phyloP scores from a whole-genome alignment of 1,284 basidiomycete species.

The Apiotrichum brassicae region DNA sequence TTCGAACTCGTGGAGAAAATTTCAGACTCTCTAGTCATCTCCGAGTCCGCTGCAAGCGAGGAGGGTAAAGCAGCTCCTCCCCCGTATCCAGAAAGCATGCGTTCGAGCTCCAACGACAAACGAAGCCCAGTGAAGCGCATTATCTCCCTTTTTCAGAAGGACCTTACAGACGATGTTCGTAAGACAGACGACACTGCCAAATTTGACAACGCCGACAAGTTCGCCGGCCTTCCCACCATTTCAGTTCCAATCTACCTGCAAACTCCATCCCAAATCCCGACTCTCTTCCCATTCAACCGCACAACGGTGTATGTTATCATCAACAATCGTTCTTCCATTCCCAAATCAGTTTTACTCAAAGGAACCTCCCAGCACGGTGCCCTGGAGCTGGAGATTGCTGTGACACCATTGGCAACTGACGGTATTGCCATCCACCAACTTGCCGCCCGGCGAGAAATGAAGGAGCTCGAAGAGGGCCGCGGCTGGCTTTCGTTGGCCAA shows the following conservation, averaged over 20 bases:
- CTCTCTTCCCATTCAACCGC: conserved; percentile 14
- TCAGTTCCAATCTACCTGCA: conserved; percentile 50
- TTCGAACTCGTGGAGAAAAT: conserved; percentile 17
- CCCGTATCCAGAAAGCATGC: not conserved
- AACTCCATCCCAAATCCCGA: conserved; percentile 12
- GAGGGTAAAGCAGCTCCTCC: too few relatives aligned
- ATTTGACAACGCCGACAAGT: not conserved
- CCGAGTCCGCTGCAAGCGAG: not conserved
- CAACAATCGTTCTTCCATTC: conserved; percentile 30
- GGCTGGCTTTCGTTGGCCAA: conserved; percentile 4
- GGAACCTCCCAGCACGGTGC: conserved; percentile 45
- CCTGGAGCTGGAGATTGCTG: conserved; percentile 46
- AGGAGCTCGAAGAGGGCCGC: conserved; percentile 38
- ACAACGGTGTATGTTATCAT: conserved; percentile 50
- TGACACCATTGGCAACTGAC: conserved; percentile 24
- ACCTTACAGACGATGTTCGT: conserved; percentile 1
- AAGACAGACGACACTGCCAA: not conserved
- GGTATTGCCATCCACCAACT: conserved; percentile 50
- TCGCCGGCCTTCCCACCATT: conserved; percentile 35
- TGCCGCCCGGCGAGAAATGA: conserved; percentile 54
- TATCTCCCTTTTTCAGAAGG: conserved; percentile 27
- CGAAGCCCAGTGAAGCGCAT: conserved; percentile 22
- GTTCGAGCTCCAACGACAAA: not conserved
- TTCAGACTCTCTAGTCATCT: not conserved
- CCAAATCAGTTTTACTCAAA: conserved; percentile 24